Percentiles rank a stretch among this genome's conserved stretches.
Evolutionary conservation across 768 basidiomycete genomes (phyloP).

Genomic region (Tylopilus sp.): DNA sequence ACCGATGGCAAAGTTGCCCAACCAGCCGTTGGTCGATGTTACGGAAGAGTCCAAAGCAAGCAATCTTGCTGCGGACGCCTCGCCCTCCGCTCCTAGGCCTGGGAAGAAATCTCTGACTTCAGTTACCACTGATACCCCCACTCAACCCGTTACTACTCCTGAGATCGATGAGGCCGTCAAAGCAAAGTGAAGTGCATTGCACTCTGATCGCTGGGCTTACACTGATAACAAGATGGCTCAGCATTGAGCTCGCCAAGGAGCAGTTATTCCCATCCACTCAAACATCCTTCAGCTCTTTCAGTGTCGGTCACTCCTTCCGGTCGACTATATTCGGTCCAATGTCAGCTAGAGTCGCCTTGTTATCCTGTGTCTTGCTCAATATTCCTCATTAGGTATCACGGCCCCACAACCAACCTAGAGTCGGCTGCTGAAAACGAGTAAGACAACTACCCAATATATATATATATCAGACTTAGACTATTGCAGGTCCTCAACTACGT

Average conservation of each 20-base stretch:
- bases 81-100: not conserved
- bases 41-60: constrained; percentile 2
- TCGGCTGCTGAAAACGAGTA: constrained; percentile 16
- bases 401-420: constrained; percentile 3
- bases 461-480: constrained; percentile 2
- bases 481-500: constrained; percentile 28
- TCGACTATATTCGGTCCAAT: constrained; percentile 68
- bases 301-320: constrained; percentile 30
- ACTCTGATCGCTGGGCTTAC: not conserved
- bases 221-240: constrained; percentile 18
- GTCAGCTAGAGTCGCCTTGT: constrained; percentile 36
- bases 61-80: not conserved
- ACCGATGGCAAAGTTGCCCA: not conserved
- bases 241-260: constrained; percentile 42
- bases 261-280: constrained; percentile 43
- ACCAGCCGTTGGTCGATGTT: constrained; percentile 2
- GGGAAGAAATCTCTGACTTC: constrained; percentile 13
- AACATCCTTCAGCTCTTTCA: constrained; percentile 19
- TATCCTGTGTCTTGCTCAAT: constrained; percentile 3
- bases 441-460: not conserved
- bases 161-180: constrained; percentile 22
- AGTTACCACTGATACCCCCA: not conserved
- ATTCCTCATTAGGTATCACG: constrained; percentile 23
- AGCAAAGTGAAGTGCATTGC: constrained; percentile 19
- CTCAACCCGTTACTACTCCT: constrained; percentile 5